Evolutionary conservation across 2,329 filamentous ascomycete genomes (phyloP).

Genomic region (Fusarium irregulare): DNA sequence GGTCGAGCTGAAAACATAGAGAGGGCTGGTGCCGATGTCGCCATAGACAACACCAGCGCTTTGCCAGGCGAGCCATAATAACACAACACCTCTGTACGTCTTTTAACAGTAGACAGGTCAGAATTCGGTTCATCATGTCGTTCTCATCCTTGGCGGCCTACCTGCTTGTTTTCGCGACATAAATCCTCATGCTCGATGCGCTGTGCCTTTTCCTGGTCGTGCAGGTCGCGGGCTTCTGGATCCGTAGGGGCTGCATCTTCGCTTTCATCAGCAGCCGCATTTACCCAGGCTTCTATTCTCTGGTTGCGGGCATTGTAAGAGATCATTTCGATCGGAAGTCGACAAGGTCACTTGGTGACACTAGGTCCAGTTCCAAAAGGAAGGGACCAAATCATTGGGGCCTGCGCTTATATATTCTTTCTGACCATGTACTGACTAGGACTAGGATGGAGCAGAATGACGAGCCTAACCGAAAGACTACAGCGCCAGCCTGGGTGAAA

Average conservation of each 20-base stretch:
- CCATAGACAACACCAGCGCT: conserved; percentile 76
- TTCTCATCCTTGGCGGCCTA: conserved; percentile 21
- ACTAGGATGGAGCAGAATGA: conserved; percentile 37
- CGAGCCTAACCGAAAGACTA: conserved; percentile 35
- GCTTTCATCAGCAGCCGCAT: conserved; percentile 40
- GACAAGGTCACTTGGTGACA: conserved; percentile 40
- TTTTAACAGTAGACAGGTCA: conserved; percentile 23
- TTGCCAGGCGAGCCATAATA: conserved; percentile 69
- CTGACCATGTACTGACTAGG: conserved; percentile 26
- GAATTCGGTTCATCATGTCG: conserved; percentile 3
- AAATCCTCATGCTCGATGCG: conserved; percentile 47
- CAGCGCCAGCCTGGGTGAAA: conserved; percentile 26
- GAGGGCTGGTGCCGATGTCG: conserved; percentile 74
- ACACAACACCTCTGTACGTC: conserved; percentile 45
- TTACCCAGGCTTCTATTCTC: conserved; percentile 44
- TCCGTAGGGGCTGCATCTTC: conserved; percentile 40
- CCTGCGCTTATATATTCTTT: conserved; percentile 41
- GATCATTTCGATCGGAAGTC: conserved; percentile 42
- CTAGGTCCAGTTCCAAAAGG: conserved; percentile 27
- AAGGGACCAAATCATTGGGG: conserved; percentile 31
- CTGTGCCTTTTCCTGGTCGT: conserved; percentile 47
- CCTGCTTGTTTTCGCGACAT: conserved; percentile 46
- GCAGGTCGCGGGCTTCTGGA: conserved; percentile 44
- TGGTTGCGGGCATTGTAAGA: conserved; percentile 41
- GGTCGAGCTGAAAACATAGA: conserved; percentile 78